Percentiles rank a stretch among this genome's conserved stretches.
phyloP scores from a whole-genome alignment of 1,139 yeast species.

The Magnusiomyces tetraspermus region DNA sequence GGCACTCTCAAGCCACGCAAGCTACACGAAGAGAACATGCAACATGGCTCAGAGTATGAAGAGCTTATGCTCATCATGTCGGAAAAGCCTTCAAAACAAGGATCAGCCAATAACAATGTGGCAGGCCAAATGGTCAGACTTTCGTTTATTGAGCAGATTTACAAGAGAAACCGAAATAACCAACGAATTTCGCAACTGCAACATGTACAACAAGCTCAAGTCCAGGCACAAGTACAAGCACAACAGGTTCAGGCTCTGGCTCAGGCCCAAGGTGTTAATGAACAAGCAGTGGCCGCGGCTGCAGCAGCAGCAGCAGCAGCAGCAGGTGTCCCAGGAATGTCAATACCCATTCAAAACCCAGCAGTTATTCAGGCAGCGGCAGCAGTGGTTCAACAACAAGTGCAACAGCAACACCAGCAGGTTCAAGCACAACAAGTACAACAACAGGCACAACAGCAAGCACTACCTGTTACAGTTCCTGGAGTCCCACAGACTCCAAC shows the following conservation, averaged over 20 bases:
- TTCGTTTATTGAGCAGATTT: conserved; percentile 35
- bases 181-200: conserved; percentile 18
- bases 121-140: conserved; percentile 36
- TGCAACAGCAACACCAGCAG: too few species aligned
- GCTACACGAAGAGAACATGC: conserved; percentile 57
- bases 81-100: conserved; percentile 24
- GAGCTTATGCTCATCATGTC: conserved; percentile 63
- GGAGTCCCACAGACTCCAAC: too few species aligned
- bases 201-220: conserved; percentile 13
- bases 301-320: conserved; percentile 14
- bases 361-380: too few species aligned
- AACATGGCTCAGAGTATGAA: conserved; percentile 74
- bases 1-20: conserved; percentile 23
- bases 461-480: too few species aligned
- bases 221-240: conserved; percentile 18
- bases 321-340: too few species aligned
- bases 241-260: background rate
- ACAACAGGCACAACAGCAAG: too few species aligned
- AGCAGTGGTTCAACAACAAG: too few species aligned
- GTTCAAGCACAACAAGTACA: too few species aligned
- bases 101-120: conserved; percentile 5
- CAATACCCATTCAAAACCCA: too few species aligned
- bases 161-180: conserved; percentile 31
- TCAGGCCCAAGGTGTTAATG: too few species aligned
- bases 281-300: conserved; percentile 13